phyloP scores from a whole-genome alignment of 345 rosid species.

The Odontarrhena argentea region DNA sequence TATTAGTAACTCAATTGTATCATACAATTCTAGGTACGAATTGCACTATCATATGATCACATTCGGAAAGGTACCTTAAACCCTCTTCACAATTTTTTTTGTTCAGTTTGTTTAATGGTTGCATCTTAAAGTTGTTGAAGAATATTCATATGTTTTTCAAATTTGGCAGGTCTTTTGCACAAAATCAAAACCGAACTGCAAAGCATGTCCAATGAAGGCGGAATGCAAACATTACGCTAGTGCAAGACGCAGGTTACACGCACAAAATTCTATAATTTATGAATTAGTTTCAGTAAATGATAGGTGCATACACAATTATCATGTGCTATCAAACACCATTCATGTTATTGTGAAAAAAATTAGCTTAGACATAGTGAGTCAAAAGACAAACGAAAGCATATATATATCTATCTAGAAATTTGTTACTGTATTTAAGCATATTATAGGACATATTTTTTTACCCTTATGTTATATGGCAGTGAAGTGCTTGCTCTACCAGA shows the following conservation, averaged over 20 bases:
- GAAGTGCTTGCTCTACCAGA: slow-evolving; percentile 83
- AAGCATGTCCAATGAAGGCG: slow-evolving; percentile 89
- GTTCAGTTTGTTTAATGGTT: slow-evolving; percentile 6
- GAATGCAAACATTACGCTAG: slow-evolving; percentile 95
- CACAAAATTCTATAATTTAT: neutral
- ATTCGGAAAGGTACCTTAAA: slow-evolving; percentile 76
- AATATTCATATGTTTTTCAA: slow-evolving; percentile 10
- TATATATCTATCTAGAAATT: neutral
- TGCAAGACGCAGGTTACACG: slow-evolving; percentile 76
- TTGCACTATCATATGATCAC: slow-evolving; percentile 93
- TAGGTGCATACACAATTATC: neutral
- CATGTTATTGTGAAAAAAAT: neutral
- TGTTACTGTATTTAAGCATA: neutral
- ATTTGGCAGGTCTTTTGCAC: slow-evolving; percentile 85
- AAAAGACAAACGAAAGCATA: neutral
- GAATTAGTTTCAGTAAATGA: neutral
- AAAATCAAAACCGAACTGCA: slow-evolving; percentile 81
- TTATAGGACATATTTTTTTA: neutral
- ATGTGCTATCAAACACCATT: neutral
- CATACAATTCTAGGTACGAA: slow-evolving; percentile 67
- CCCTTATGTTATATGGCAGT: slow-evolving; percentile 44
- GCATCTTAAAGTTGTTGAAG: neutral
- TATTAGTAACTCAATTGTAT: slow-evolving; percentile 1
- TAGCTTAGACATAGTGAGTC: neutral
- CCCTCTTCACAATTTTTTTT: neutral